Conservation (phyloP, 2,329 filamentous ascomycete genomes). For the Colletotrichum cordylinicola region DNA sequence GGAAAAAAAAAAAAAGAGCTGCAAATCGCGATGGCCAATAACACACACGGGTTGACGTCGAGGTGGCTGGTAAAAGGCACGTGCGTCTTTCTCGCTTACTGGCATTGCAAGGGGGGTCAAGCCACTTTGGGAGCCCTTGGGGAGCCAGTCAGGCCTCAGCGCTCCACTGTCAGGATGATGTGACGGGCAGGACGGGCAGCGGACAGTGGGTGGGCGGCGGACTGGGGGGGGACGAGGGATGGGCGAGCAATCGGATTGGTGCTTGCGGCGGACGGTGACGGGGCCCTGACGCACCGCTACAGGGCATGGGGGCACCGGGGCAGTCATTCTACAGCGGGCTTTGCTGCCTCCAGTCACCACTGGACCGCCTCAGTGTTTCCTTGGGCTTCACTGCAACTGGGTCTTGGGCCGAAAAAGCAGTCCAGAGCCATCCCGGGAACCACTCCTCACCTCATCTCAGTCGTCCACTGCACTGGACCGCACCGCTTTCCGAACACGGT, state of each 20-base stretch:
- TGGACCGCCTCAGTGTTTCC: not conserved
- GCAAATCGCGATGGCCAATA: not conserved
- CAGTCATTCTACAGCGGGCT: not conserved
- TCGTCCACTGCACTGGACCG: not conserved
- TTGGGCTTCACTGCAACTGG: conserved; percentile 16
- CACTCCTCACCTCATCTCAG: not conserved
- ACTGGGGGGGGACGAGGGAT: not conserved
- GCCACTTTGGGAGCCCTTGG: conserved; percentile 2
- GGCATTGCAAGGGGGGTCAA: not conserved
- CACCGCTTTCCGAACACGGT: conserved; percentile 19
- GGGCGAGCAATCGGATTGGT: not conserved
- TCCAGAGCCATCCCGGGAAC: not conserved
- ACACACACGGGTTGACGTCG: not conserved
- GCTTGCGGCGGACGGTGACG: not conserved
- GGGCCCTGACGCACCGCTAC: not conserved
- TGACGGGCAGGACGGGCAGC: conserved; percentile 18
- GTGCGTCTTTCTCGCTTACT: not conserved
- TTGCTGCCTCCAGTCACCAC: not conserved
- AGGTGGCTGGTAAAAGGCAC: conserved; percentile 19
- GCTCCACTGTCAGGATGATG: conserved; percentile 17
- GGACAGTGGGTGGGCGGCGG: not conserved
- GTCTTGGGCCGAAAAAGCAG: conserved; percentile 11
- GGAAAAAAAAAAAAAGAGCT: not conserved
- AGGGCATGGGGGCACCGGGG: not conserved
- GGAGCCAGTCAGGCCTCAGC: not conserved